phyloP scores from a whole-genome alignment of 2,329 filamentous ascomycete species.

The Nemania sp. region DNA sequence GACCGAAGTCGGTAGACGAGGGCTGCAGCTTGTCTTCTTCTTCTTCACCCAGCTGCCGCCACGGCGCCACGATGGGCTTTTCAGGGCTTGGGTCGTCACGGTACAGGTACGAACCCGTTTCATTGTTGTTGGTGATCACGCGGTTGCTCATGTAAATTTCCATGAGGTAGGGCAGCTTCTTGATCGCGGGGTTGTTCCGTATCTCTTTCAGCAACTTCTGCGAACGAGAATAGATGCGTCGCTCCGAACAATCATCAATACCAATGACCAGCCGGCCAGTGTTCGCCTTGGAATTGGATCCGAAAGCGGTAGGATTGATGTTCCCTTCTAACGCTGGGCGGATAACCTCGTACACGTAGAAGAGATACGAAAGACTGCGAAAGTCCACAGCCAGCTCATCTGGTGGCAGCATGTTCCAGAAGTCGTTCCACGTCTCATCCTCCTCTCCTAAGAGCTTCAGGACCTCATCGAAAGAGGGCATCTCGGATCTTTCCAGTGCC shows the following conservation, averaged over 20 bases:
- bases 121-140: conserved; percentile 8
- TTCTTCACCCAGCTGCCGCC: conserved; percentile 2
- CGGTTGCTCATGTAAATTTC: conserved; percentile 10
- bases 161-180: conserved; percentile 2
- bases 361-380: conserved; percentile 6
- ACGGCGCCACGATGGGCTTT: conserved; percentile 3
- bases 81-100: conserved; percentile 5
- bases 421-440: conserved; percentile 9
- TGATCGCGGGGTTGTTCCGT: neutral
- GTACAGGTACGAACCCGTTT: conserved; percentile 7
- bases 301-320: neutral
- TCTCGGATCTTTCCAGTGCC: conserved; percentile 4
- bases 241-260: conserved; percentile 8
- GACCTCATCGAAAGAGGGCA: conserved; percentile 3
- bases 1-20: neutral
- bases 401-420: conserved; percentile 8
- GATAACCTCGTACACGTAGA: conserved; percentile 10
- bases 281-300: neutral
- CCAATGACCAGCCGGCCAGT: conserved; percentile 7
- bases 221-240: conserved; percentile 6
- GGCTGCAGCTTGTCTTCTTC: neutral
- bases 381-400: conserved; percentile 4
- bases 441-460: conserved; percentile 8
- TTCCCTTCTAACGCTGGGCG: conserved; percentile 4
- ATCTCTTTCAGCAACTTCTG: conserved; percentile 9